Conservation (phyloP, 768 basidiomycete species). For the Psilocybe cubensis region DNA sequence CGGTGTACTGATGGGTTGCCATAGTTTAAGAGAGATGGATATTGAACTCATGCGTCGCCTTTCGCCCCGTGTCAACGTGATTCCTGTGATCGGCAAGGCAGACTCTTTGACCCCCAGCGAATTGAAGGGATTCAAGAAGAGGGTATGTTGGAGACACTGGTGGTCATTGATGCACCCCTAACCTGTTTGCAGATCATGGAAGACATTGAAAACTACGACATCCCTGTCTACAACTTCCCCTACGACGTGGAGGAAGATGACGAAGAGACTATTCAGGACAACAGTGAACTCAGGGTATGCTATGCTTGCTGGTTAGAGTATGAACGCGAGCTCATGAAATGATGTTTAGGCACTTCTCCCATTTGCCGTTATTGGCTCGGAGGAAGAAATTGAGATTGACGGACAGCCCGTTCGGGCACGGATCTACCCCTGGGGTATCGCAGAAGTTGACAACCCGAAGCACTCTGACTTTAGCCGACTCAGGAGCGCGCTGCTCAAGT, state of each 20-base stretch:
- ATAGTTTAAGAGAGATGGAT: slow-evolving; percentile 93
- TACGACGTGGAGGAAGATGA: slow-evolving; percentile 99
- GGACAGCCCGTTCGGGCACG: slow-evolving; percentile 91
- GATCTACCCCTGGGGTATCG: slow-evolving; percentile 98
- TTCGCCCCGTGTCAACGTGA: slow-evolving; percentile 97
- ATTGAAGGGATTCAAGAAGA: slow-evolving; percentile 93
- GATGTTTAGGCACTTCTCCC: slow-evolving; percentile 85
- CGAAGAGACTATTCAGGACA: slow-evolving; percentile 97
- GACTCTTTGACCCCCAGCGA: slow-evolving; percentile 94
- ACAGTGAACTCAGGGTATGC: slow-evolving; percentile 90
- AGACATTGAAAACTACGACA: slow-evolving; percentile 97
- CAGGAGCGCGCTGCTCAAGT: slow-evolving; percentile 91
- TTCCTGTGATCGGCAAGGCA: slow-evolving; percentile 96
- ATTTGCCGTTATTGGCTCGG: slow-evolving; percentile 96
- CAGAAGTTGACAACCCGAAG: slow-evolving; percentile 98
- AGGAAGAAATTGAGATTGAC: slow-evolving; percentile 94
- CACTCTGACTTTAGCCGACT: slow-evolving; percentile 98
- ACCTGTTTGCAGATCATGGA: slow-evolving; percentile 88
- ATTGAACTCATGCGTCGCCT: slow-evolving; percentile 99
- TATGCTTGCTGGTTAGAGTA: slow-evolving; percentile 7
- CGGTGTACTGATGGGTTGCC: slow-evolving; percentile 4
- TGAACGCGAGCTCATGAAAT: too few species aligned
- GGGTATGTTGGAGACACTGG: slow-evolving; percentile 46
- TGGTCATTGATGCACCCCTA: background rate
- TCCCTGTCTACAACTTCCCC: slow-evolving; percentile 99